Conservation (phyloP, 2,329 filamentous ascomycete genomes). For the Hirsutella minnesotensis region DNA sequence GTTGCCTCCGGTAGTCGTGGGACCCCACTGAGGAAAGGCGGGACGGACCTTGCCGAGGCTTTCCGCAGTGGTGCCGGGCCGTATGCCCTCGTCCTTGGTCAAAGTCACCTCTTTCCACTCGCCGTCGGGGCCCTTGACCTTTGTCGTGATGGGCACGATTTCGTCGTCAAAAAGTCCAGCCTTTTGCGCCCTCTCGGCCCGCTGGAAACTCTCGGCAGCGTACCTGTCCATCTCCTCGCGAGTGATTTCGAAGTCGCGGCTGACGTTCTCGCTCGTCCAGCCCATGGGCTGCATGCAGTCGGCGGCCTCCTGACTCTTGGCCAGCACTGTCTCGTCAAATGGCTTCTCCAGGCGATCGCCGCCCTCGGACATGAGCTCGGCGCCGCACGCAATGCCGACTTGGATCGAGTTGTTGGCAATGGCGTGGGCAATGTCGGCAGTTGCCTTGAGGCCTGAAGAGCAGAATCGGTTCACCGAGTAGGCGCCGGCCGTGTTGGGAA, state of each 20-base stretch:
- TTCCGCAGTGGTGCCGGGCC: slow-evolving; percentile 81
- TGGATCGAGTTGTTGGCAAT: slow-evolving; percentile 75
- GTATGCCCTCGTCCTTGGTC: slow-evolving; percentile 79
- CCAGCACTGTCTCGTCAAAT: slow-evolving; percentile 66
- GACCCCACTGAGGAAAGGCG: slow-evolving; percentile 84
- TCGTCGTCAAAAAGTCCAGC: slow-evolving; percentile 87
- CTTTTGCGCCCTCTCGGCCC: slow-evolving; percentile 84
- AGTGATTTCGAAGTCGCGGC: slow-evolving; percentile 74
- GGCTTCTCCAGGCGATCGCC: slow-evolving; percentile 59
- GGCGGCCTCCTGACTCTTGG: slow-evolving; percentile 58
- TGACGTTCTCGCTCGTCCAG: slow-evolving; percentile 94
- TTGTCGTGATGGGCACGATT: slow-evolving; percentile 77
- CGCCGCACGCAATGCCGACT: slow-evolving; percentile 75
- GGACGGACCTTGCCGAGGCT: slow-evolving; percentile 71
- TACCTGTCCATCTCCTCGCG: slow-evolving; percentile 75
- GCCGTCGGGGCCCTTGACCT: slow-evolving; percentile 73
- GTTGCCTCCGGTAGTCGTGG: slow-evolving; percentile 82
- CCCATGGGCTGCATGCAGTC: slow-evolving; percentile 97
- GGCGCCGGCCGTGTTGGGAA: slow-evolving; percentile 77
- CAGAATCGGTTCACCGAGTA: slow-evolving; percentile 91
- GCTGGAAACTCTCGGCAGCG: slow-evolving; percentile 75
- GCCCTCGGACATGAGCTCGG: slow-evolving; percentile 73
- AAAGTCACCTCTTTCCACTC: slow-evolving; percentile 67
- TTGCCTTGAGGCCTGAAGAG: slow-evolving; percentile 89
- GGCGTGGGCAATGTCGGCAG: slow-evolving; percentile 86